Base-by-base conservation (phyloP, 75 land plant genomes). In the Pinus tabuliformis region DNA sequence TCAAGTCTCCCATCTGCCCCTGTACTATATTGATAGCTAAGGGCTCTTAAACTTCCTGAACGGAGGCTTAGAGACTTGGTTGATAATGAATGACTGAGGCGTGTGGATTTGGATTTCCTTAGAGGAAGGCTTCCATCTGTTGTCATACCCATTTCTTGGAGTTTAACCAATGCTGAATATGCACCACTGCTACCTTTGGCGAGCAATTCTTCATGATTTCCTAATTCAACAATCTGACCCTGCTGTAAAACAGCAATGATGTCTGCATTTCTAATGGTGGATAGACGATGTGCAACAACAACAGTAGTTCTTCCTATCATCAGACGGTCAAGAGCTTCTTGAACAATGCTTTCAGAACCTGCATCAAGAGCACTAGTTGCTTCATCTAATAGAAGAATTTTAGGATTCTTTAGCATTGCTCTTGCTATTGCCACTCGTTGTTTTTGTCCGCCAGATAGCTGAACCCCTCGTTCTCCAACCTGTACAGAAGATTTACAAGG, bases 351-450 rank as follows among this genome's bases (percentile, higher is more conserved):
- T 78, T 97, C 99, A 4, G 99, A 97, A 58, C 87, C 86, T 54
- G 95, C 93, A 84, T 97, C 99, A 24, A 97, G 85, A 28, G 99
- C 99, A 78, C 99, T 96, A 3, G 99, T 96, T 20, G 99, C 99
- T 86, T 96, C 99, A 82, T 97, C 99, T 18, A 96, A 88, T 37
- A 97, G 90, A 33, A 97, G 91, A 72, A 97, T 89, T 57, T 90
- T 90, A 6, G 98, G 99, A 77, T 97, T 85, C 78, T 97, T 97
- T 45, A 97, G 64, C 93, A 95, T 95, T 11, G 99, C 99, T 56
- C 99, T 86, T 13, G 99, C 99, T 22, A 97, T 97, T 15, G 99
- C 99, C 39, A 97, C 87, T 37, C 99, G 83, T 79, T 97, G 99
- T 76, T 92, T 97, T 73, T 97, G 99, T 36, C 99, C 99, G 72